Conservation (phyloP, 805 yeast species). For the Monosporozyma servazzii region DNA sequence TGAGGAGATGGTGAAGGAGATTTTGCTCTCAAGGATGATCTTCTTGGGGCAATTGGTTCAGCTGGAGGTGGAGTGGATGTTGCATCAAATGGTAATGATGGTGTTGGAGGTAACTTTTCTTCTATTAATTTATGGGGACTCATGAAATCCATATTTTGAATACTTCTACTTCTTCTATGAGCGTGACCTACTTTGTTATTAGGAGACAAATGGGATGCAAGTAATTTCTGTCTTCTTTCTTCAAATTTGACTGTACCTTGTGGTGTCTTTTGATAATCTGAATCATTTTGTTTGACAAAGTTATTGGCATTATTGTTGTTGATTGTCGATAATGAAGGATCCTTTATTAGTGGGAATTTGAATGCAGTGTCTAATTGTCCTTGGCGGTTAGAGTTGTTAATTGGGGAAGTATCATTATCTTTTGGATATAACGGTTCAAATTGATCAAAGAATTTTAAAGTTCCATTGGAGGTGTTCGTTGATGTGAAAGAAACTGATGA, state of each 20-base stretch:
- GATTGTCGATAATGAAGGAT: not conserved
- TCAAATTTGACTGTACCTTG: constrained; percentile 11
- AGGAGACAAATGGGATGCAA: constrained; percentile 7
- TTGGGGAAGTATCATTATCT: not conserved
- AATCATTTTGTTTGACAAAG: not conserved
- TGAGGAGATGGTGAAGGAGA: constrained; percentile 1
- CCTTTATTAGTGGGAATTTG: constrained; percentile 16
- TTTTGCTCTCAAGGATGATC: constrained; percentile 17
- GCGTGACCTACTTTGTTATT: constrained; percentile 11
- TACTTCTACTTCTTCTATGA: constrained; percentile 27
- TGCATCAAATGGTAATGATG: constrained; percentile 7
- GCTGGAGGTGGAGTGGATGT: constrained; percentile 14
- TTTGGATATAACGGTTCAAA: constrained; percentile 9
- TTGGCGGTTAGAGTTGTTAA: not conserved
- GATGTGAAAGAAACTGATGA: not conserved
- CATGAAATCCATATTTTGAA: constrained; percentile 15
- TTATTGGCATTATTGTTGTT: not conserved
- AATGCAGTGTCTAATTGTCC: constrained; percentile 13
- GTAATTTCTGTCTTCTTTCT: constrained; percentile 16
- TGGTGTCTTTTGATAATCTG: constrained; percentile 15
- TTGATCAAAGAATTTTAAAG: constrained; percentile 20
- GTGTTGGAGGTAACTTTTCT: not conserved
- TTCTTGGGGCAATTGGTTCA: constrained; percentile 8
- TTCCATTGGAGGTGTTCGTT: constrained; percentile 9
- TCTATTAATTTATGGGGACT: not conserved